Percentiles rank a stretch among this genome's conserved stretches.
These are phyloP conservation scores for Nyctanthes arbortristis DNA, from an alignment of 257 asterid genomes.

Conservation along the genomic window DNA sequence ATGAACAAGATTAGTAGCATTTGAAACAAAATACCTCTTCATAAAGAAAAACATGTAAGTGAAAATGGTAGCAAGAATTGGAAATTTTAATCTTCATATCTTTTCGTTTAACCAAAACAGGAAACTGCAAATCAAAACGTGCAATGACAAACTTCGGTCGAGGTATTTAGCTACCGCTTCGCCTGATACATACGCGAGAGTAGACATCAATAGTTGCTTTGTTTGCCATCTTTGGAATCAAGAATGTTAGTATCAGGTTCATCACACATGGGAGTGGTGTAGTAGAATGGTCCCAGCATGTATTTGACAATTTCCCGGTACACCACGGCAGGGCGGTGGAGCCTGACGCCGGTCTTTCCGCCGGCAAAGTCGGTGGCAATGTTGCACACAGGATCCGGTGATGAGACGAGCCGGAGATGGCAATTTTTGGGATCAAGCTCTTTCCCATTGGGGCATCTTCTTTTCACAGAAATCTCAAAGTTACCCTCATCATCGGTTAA, in stretches of 20 bases:
- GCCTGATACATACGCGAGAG: neutral
- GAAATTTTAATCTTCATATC: too few species aligned
- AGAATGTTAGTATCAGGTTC: constrained; percentile 53
- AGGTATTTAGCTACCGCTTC: neutral
- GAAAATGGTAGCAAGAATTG: neutral
- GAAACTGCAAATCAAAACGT: neutral
- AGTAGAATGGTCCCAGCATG: constrained; percentile 65
- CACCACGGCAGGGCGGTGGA: constrained; percentile 57
- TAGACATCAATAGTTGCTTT: constrained; percentile 35
- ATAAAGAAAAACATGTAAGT: neutral
- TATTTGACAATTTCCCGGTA: constrained; percentile 65
- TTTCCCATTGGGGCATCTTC: constrained; percentile 45
- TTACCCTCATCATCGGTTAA: constrained; percentile 61
- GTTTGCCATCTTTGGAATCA: constrained; percentile 24
- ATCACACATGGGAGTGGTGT: constrained; percentile 91
- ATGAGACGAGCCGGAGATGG: constrained; percentile 71
- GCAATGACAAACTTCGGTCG: neutral
- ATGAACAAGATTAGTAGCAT: neutral
- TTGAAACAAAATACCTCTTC: neutral
- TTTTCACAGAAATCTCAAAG: constrained; percentile 51
- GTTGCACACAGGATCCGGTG: constrained; percentile 85
- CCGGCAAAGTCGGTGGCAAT: constrained; percentile 77
- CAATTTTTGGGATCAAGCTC: constrained; percentile 53
- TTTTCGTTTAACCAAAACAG: neutral
- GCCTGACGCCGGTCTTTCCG: constrained; percentile 70